Conservation (phyloP, 768 basidiomycete genomes). For the Agaricus blazei region DNA sequence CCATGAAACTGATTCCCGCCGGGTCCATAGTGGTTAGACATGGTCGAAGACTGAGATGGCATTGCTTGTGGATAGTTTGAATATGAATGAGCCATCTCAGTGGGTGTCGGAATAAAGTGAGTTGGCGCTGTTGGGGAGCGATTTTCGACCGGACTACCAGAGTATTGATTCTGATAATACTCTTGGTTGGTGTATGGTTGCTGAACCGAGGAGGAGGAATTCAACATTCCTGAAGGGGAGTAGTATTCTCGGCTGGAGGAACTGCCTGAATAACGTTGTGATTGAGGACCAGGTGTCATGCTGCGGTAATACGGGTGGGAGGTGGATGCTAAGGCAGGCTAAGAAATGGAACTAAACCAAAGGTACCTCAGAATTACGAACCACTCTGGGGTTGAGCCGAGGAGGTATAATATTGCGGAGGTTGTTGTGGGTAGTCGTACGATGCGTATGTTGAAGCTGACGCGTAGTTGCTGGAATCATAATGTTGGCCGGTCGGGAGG, state of each 20-base stretch:
- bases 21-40: slow-evolving; percentile 17
- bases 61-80: slow-evolving; percentile 22
- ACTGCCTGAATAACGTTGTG: slow-evolving; percentile 24
- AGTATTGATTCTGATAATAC: slow-evolving; percentile 13
- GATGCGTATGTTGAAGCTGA: slow-evolving; percentile 16
- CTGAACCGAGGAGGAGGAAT: slow-evolving; percentile 16
- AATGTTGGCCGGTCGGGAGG: slow-evolving; percentile 25
- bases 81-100: slow-evolving; percentile 28
- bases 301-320: slow-evolving; percentile 29
- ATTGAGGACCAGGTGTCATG: slow-evolving; percentile 29
- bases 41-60: slow-evolving; percentile 17
- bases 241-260: slow-evolving; percentile 22
- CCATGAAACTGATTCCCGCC: slow-evolving; percentile 17
- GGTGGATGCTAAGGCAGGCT: slow-evolving; percentile 10
- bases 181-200: slow-evolving; percentile 15
- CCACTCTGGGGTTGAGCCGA: slow-evolving; percentile 18
- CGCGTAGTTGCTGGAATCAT: slow-evolving; percentile 22
- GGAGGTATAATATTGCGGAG: slow-evolving; percentile 29
- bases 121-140: slow-evolving; percentile 16
- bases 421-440: slow-evolving; percentile 26
- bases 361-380: slow-evolving; percentile 16
- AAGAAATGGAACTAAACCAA: neutral
- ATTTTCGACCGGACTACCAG: slow-evolving; percentile 17
- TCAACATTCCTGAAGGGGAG: slow-evolving; percentile 16
- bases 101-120: slow-evolving; percentile 30